Base-by-base conservation (phyloP, 331 rosid species). In the Stylosanthes scabra region DNA sequence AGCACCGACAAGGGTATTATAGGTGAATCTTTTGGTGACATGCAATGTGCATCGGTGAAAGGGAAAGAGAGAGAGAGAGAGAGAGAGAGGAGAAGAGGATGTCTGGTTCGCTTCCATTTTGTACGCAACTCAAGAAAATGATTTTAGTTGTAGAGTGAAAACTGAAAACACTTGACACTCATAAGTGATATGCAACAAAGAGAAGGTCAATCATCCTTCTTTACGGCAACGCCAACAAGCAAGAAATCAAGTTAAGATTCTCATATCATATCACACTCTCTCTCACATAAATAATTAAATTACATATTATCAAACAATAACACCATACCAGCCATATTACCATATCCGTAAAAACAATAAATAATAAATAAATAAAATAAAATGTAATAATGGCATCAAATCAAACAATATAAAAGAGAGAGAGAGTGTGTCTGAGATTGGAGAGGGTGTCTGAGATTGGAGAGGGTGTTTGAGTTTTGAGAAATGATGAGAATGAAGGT, bases 401-500 rank as follows among this genome's bases (percentile, higher is more conserved):
- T 5, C 9, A 31, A 31, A 28, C 3, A 59, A 20, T 12, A 3
- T 1, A 11, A 49, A 5, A 49, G 6, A 13, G 16, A 13, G 54
- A 49, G 4, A 49, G 3, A 20, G 41, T n/a, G n/a, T n/a, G n/a
- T n/a, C n/a, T n/a, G n/a, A 28, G 40, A 39, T n/a, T n/a, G n/a
- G 54, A 11, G 59, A 1, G 45, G 3, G 31, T n/a, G 45, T 27
- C 7, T 14, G 6, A 11, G 64, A 13, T 46, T 46, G 9, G 2
- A 3, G 25, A 20, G 5, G 46, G 1, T 5, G 20, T 39, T 29
- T 34, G 40, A 25, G 34, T 16, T 59, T 27, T 14, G 34, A 63
- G 34, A 15, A 40, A 16, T 25, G 49, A 3, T 16, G 63, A 59
- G 25, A 29, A 68, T 76, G 90, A 75, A 60, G 84, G 45, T 79